Evolutionary conservation across 2,329 filamentous ascomycete genomes (phyloP), one percentile per base, ranked within the genome.

Genomic region (Ascomycota sp.): DNA sequence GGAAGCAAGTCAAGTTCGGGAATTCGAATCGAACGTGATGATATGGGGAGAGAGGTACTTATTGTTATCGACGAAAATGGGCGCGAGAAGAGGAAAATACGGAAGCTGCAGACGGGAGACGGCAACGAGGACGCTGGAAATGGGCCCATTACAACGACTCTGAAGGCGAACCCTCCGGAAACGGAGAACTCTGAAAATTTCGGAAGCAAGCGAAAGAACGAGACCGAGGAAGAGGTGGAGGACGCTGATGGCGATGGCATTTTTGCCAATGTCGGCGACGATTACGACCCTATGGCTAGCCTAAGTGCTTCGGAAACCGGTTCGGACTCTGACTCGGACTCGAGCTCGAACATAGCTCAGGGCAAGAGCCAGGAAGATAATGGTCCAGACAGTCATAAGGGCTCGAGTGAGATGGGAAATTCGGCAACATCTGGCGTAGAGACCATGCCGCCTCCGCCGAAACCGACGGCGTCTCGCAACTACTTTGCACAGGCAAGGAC

Each of bases 61-160:
- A 73, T 76, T 33, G 69, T 73, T 10, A 57, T 73, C 12, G 72
- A 76, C 41, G 69, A 75, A 40, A 64, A 76, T 45, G 72, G 72
- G 0, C 64, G 72, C 41, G 71, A 73, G 50, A 73, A 72, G 49
- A 58, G 70, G 36, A 76, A 74, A 46, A 61, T 75, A 26, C 62
- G 70, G 35, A 72, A 66, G 44, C 40, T 62, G 8, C 59, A 60
- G 33, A 51, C 53, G 2, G 52, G 47, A 28, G 49, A 47, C 7
- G 52, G 57, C 32, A 47, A 53, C 27, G 48, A 33, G 42, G 46
- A 33, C 56, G 56, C 40, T 41, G 51, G 32, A 8, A 51, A 50
- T 25, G 61, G 57, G 24, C 51, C 71, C 24, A 51, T 68, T 27
- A 57, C 64, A 52, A 64, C 64, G 3, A 62, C 68, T 39, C 66